Evolutionary conservation across 2,329 filamentous ascomycete genomes (phyloP).

Genomic region (Cordyceps fumosorosea): DNA sequence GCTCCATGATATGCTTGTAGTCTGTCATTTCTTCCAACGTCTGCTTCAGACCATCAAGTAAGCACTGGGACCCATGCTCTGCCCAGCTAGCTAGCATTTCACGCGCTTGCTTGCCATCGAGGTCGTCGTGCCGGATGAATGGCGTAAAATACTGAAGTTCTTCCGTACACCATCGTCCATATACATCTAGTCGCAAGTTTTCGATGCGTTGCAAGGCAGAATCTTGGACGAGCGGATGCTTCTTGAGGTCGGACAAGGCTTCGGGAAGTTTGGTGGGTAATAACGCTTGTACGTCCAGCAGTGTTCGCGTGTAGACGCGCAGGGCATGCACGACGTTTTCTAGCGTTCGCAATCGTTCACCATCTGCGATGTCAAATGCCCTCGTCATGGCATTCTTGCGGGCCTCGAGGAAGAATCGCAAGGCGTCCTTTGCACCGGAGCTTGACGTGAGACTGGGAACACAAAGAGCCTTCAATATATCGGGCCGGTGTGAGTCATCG

Average conservation of each 20-base stretch:
- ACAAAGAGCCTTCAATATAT: constrained; percentile 66
- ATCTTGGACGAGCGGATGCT: constrained; percentile 66
- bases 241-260: constrained; percentile 62
- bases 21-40: constrained; percentile 55
- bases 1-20: constrained; percentile 60
- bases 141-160: constrained; percentile 82
- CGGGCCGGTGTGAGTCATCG: constrained; percentile 38
- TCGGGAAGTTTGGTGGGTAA: constrained; percentile 67
- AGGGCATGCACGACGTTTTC: constrained; percentile 58
- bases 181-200: constrained; percentile 69
- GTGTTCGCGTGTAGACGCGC: constrained; percentile 66
- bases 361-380: constrained; percentile 48
- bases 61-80: constrained; percentile 48
- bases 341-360: constrained; percentile 31
- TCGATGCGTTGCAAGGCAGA: constrained; percentile 57
- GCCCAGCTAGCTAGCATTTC: constrained; percentile 60
- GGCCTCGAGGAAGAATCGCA: constrained; percentile 71
- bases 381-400: constrained; percentile 61
- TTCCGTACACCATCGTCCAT: constrained; percentile 72
- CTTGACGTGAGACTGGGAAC: constrained; percentile 79
- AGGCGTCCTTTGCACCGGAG: constrained; percentile 69
- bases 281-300: constrained; percentile 69
- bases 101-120: constrained; percentile 53
- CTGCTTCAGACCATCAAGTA: constrained; percentile 56
- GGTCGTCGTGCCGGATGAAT: constrained; percentile 76